Evolutionary conservation across 2,329 filamentous ascomycete genomes (phyloP).

Genomic region (Penicillium occitanis): DNA sequence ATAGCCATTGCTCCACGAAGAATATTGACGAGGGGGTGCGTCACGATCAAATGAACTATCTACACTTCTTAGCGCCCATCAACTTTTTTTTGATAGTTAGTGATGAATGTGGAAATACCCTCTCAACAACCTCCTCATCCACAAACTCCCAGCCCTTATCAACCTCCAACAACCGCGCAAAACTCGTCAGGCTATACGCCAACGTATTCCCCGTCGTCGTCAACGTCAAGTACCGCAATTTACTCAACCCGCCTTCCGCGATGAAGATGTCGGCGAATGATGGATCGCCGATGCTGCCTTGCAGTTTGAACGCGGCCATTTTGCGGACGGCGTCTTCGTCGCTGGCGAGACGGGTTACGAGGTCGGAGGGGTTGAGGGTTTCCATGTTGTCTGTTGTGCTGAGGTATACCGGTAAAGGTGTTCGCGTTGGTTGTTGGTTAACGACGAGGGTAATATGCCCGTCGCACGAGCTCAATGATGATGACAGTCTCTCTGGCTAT

Average conservation of each 20-base stretch:
- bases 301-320: constrained; percentile 98
- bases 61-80: constrained; percentile 31
- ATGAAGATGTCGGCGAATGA: constrained; percentile 97
- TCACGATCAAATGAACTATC: constrained; percentile 90
- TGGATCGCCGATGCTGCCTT: constrained; percentile 91
- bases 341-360: constrained; percentile 59
- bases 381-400: constrained; percentile 46
- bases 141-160: constrained; percentile 92
- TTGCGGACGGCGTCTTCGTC: constrained; percentile 88
- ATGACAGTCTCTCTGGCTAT: not conserved
- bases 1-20: constrained; percentile 96
- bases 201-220: constrained; percentile 87
- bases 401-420: not conserved
- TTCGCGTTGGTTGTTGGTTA: not conserved
- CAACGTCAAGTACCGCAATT: constrained; percentile 80
- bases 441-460: not conserved
- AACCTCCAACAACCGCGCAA: constrained; percentile 84
- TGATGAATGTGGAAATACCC: constrained; percentile 46
- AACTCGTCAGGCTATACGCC: constrained; percentile 88
- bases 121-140: constrained; percentile 55
- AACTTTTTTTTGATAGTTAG: no score
- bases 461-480: not conserved
- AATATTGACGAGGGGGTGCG: constrained; percentile 94
- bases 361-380: constrained; percentile 55
- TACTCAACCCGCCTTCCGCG: constrained; percentile 76